A percentile compares a stretch with the other conserved stretches of the same genome.
phyloP scores from a whole-genome alignment of 139 green algal species.

The Auxenochlorella protothecoides region DNA sequence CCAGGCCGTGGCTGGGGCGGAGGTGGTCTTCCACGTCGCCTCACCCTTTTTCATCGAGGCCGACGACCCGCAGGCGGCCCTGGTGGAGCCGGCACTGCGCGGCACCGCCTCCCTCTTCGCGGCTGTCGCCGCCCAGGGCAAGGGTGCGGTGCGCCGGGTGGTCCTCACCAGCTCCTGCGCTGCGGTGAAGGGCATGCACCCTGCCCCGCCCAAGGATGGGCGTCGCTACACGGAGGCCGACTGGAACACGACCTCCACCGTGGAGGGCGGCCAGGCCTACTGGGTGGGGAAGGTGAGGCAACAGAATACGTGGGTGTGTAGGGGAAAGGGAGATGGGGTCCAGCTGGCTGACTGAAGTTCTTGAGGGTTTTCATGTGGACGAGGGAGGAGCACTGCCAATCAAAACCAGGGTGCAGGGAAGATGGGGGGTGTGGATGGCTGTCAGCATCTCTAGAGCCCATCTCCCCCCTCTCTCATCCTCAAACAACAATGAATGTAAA shows the following conservation, averaged over 20 bases:
- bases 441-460: no score
- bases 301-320: not conserved
- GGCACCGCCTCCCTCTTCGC: conserved; percentile 22
- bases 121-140: no score
- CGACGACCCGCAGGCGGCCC: conserved; percentile 26
- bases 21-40: conserved; percentile 69
- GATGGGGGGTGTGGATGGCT: not conserved
- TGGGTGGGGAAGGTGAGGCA: conserved; percentile 54
- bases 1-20: conserved; percentile 17
- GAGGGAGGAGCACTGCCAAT: not conserved
- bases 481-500: not conserved
- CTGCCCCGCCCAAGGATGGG: conserved; percentile 30
- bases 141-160: conserved; percentile 14
- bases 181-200: conserved; percentile 35
- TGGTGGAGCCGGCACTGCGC: conserved; percentile 52
- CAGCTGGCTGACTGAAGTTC: not conserved
- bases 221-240: conserved; percentile 55
- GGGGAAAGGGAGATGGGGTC: not conserved
- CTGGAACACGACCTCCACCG: conserved; percentile 52
- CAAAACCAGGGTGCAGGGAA: not conserved
- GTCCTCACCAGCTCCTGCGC: conserved; percentile 45
- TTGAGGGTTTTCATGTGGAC: not conserved
- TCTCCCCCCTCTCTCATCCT: not conserved
- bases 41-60: conserved; percentile 54
- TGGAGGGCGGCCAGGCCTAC: conserved; percentile 49